A percentile compares a stretch with the other conserved stretches of the same genome.
Evolutionary conservation across 441 rosid genomes (phyloP).

Genomic region (Raphanus hybrid): DNA sequence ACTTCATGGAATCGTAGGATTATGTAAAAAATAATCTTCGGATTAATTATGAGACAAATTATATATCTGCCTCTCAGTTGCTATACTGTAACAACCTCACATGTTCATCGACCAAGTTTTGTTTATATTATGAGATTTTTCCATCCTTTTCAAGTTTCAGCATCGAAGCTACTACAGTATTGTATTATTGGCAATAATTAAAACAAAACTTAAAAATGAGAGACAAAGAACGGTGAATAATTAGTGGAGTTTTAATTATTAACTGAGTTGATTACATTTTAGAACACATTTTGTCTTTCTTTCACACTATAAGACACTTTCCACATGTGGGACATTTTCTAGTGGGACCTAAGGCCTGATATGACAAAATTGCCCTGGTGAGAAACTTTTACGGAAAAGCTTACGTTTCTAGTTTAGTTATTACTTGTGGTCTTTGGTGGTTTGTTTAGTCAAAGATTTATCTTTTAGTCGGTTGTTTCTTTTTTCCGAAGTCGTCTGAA

Average conservation of each 20-base stretch:
- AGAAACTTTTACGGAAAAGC: too few relatives aligned
- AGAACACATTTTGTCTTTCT: too few relatives aligned
- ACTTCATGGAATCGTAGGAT: background rate
- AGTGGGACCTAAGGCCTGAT: too few relatives aligned
- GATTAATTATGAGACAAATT: background rate
- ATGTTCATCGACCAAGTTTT: background rate
- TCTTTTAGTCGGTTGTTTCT: too few relatives aligned
- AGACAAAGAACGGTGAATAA: slow-evolving; percentile 3
- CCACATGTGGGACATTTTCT: too few relatives aligned
- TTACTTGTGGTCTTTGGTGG: too few relatives aligned
- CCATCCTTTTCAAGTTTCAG: background rate
- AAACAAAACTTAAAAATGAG: slow-evolving; percentile 7
- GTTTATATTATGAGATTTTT: background rate
- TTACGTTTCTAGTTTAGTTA: too few relatives aligned
- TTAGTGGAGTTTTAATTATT: background rate
- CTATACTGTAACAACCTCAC: background rate
- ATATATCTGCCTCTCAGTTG: background rate
- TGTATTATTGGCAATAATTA: background rate
- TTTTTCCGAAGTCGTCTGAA: too few relatives aligned
- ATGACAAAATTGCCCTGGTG: too few relatives aligned
- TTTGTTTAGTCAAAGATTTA: too few relatives aligned
- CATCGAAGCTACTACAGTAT: background rate
- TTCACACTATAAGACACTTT: too few relatives aligned
- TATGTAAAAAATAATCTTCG: background rate
- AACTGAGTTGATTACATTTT: too few relatives aligned